Evolutionary conservation across 2,329 filamentous ascomycete species (phyloP).

Genomic region (Colletotrichum musae): DNA sequence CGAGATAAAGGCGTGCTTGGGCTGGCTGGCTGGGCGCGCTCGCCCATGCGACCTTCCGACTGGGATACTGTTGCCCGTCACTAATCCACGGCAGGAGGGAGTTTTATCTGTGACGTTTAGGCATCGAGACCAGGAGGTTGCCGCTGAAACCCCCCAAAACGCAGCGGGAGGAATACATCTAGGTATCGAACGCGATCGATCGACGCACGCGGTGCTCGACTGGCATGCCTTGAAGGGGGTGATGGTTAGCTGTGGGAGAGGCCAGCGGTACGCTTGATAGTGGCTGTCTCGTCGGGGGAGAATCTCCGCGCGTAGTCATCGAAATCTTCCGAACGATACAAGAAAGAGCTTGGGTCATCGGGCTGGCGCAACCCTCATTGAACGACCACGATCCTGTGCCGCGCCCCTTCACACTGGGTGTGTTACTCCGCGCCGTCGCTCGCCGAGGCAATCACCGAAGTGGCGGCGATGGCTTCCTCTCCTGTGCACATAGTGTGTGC

Average conservation of each 20-base stretch:
- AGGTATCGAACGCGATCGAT: conserved; percentile 12
- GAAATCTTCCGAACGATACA: not conserved
- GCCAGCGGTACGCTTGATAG: too few species aligned
- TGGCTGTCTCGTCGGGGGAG: too few species aligned
- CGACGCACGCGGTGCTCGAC: not conserved
- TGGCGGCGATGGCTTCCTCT: not conserved
- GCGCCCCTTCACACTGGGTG: not conserved
- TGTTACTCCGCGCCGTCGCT: not conserved
- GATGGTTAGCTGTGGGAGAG: not conserved
- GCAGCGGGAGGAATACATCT: too few species aligned
- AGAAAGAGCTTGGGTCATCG: conserved; percentile 26
- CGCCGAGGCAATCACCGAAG: not conserved
- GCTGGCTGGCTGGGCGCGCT: not conserved
- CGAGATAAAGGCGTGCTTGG: conserved; percentile 1
- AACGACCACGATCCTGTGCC: not conserved
- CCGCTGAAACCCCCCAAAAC: too few species aligned
- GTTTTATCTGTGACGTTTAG: not conserved
- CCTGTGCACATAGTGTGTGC: too few species aligned
- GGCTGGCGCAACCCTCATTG: not conserved
- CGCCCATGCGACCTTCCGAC: conserved; percentile 23
- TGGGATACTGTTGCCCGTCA: not conserved
- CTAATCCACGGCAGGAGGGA: not conserved
- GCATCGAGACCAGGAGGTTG: not conserved
- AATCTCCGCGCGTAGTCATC: not conserved
- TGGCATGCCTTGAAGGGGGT: not conserved